phyloP scores from a whole-genome alignment of 257 asterid genomes.

The Anisodus acutangulus region DNA sequence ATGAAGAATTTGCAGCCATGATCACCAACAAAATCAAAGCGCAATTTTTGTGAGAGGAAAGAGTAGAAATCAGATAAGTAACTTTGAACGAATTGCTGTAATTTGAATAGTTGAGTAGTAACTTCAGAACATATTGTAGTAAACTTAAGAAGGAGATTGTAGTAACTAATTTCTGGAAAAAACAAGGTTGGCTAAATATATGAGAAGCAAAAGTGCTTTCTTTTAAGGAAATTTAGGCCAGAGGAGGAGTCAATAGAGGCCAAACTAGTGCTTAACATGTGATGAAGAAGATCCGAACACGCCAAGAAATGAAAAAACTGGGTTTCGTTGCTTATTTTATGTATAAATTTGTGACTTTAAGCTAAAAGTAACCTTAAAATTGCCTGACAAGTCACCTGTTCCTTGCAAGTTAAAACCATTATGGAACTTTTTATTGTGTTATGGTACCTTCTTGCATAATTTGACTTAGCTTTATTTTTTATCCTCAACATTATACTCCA shows the following conservation, averaged over 20 bases:
- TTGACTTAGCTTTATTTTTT: no score
- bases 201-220: slow-evolving; percentile 4
- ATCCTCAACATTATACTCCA: no score
- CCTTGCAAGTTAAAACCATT: slow-evolving; percentile 57
- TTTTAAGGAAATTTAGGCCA: not conserved
- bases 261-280: slow-evolving; percentile 22
- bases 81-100: not conserved
- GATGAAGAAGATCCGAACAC: slow-evolving; percentile 43
- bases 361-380: not conserved
- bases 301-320: slow-evolving; percentile 52
- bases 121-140: not conserved
- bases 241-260: not conserved
- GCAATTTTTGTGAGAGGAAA: not conserved
- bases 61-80: not conserved
- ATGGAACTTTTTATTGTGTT: slow-evolving; percentile 21
- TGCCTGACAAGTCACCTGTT: slow-evolving; percentile 36
- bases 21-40: not conserved
- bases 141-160: not conserved
- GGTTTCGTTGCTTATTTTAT: slow-evolving; percentile 25
- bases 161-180: not conserved
- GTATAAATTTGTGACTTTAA: slow-evolving; percentile 31
- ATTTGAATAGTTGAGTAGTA: not conserved
- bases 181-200: slow-evolving; percentile 21
- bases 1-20: slow-evolving; percentile 49
- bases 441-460: not conserved